Evolutionary conservation across 371 early-diverging fungal genomes (phyloP).

Genomic region (Mucor lusitanicus): DNA sequence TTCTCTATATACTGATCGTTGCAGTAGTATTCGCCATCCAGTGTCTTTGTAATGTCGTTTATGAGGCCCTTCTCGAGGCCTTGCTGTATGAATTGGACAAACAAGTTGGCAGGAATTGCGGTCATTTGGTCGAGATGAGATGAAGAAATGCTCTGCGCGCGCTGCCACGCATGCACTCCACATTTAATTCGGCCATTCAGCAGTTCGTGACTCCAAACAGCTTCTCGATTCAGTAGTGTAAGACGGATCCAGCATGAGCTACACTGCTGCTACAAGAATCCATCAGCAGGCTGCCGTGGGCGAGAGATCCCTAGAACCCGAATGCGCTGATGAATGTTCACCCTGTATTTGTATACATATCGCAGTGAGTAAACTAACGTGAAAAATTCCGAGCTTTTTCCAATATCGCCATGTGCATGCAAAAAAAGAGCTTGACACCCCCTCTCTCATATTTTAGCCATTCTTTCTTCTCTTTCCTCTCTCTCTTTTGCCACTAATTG

Average conservation of each 20-base stretch:
- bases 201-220: too few species aligned
- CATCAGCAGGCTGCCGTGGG: background rate
- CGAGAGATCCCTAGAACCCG: background rate
- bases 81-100: constrained; percentile 21
- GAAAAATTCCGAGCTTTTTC: constrained; percentile 10
- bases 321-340: background rate
- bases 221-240: too few species aligned
- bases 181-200: too few species aligned
- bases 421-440: background rate
- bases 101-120: constrained; percentile 9
- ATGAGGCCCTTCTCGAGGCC: constrained; percentile 16
- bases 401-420: background rate
- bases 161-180: background rate
- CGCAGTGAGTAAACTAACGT: background rate
- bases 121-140: background rate
- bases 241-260: too few species aligned
- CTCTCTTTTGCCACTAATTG: background rate
- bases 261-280: too few species aligned
- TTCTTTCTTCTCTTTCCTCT: background rate
- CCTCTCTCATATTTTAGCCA: background rate
- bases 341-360: background rate
- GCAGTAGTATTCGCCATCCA: constrained; percentile 21
- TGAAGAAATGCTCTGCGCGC: background rate
- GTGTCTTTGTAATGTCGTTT: constrained; percentile 3
- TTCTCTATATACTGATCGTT: background rate